Evolutionary conservation across 1,284 basidiomycete species (phyloP).

Genomic region (Leccinum ponderosum): DNA sequence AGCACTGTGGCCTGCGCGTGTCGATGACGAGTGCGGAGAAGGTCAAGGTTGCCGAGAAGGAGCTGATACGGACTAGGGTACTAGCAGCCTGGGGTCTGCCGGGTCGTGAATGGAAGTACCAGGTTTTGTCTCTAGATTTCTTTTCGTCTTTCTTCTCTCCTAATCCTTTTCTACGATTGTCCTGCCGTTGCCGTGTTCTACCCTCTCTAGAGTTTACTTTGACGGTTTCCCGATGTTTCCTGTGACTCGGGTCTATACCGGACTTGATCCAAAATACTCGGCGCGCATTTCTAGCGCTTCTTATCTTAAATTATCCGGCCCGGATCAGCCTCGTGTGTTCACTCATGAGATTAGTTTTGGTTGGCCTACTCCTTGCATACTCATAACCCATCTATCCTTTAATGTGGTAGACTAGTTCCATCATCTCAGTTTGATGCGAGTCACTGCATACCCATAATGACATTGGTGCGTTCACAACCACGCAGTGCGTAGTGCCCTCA

Average conservation of each 20-base stretch:
- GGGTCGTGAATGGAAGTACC: background rate
- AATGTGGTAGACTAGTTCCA: background rate
- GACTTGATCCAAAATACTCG: background rate
- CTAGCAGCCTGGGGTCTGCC: background rate
- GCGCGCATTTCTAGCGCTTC: background rate
- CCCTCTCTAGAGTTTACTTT: background rate
- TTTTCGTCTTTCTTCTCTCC: background rate
- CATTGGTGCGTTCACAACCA: background rate
- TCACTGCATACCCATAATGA: background rate
- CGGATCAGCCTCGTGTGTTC: background rate
- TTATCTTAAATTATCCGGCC: background rate
- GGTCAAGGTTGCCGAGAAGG: constrained; percentile 37
- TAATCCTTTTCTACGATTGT: background rate
- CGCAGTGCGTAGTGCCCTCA: background rate
- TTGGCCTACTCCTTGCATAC: background rate
- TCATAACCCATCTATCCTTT: background rate
- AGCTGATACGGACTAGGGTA: constrained; percentile 48
- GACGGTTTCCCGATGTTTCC: background rate
- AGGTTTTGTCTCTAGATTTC: background rate
- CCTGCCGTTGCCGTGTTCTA: background rate
- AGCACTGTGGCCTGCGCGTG: constrained; percentile 33
- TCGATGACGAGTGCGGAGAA: constrained; percentile 50
- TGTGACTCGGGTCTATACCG: background rate
- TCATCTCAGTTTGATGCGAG: background rate
- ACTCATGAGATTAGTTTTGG: background rate